Percentiles rank a stretch among this genome's conserved stretches.
Conservation (phyloP, 169 alveolate species). For the Plasmodium gonderi region DNA sequence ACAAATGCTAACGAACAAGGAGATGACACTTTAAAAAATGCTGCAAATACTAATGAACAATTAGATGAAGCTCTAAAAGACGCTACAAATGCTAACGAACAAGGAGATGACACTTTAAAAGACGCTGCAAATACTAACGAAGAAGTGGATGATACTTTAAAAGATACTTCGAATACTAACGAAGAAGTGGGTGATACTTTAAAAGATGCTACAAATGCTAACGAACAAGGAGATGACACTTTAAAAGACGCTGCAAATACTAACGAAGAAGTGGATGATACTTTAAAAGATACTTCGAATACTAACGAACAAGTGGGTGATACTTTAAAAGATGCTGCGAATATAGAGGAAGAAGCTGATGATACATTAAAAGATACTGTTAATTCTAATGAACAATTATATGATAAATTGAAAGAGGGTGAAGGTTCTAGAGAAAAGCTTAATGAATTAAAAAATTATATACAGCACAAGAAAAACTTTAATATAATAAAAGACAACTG, state of each 20-base stretch:
- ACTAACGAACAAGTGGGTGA: neutral
- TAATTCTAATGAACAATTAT: neutral
- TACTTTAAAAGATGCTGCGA: neutral
- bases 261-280: neutral
- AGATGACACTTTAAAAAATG: neutral
- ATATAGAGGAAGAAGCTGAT: neutral
- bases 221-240: no score
- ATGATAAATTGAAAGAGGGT: no score
- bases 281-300: neutral
- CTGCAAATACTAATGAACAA: neutral
- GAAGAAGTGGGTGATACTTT: neutral
- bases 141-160: neutral
- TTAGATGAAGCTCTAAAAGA: neutral
- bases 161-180: neutral
- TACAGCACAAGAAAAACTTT: no score
- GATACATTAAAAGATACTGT: neutral
- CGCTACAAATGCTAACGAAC: neutral
- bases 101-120: no score
- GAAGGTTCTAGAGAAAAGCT: no score
- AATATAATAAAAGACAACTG: no score
- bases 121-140: no score
- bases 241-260: neutral
- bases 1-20: neutral
- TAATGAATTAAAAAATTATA: neutral
- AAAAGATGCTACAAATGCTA: neutral